These are phyloP conservation scores for Picochlorum sp. DNA, from an alignment of 139 green algal species.

Conservation along the genomic window DNA sequence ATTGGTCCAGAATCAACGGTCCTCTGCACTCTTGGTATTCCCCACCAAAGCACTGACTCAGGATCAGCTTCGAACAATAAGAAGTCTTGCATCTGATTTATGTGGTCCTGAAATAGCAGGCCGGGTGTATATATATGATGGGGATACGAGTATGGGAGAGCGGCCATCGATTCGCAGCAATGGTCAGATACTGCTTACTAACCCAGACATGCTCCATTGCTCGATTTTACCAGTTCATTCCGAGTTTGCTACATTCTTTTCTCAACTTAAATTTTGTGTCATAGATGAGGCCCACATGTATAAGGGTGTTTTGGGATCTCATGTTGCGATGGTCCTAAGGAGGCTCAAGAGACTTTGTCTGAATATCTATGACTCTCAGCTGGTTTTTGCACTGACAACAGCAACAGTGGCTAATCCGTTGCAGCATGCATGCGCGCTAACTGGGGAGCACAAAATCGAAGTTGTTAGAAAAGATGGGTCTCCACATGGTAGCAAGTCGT, in stretches of 20 bases:
- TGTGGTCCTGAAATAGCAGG: constrained; percentile 33
- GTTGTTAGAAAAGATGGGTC: constrained; percentile 68
- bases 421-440: constrained; percentile 47
- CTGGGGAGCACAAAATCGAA: constrained; percentile 25
- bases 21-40: constrained; percentile 82
- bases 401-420: constrained; percentile 84
- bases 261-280: constrained; percentile 65
- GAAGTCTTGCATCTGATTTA: constrained; percentile 27
- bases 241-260: constrained; percentile 56
- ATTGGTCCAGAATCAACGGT: constrained; percentile 29
- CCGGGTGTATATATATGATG: constrained; percentile 68
- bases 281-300: constrained; percentile 88
- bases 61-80: constrained; percentile 68
- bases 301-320: constrained; percentile 79
- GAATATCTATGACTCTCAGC: constrained; percentile 32
- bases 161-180: constrained; percentile 25
- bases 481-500: constrained; percentile 61
- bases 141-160: constrained; percentile 57
- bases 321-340: constrained; percentile 78
- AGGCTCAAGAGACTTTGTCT: constrained; percentile 70
- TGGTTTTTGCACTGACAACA: constrained; percentile 55
- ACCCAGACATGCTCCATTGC: constrained; percentile 95
- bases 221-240: constrained; percentile 67
- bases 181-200: constrained; percentile 76
- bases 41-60: constrained; percentile 84